A percentile compares a stretch with the other conserved stretches of the same genome.
These are phyloP conservation scores for Parathielavia hyrcaniae DNA, from an alignment of 495 filamentous ascomycete species.

Conservation along the genomic window DNA sequence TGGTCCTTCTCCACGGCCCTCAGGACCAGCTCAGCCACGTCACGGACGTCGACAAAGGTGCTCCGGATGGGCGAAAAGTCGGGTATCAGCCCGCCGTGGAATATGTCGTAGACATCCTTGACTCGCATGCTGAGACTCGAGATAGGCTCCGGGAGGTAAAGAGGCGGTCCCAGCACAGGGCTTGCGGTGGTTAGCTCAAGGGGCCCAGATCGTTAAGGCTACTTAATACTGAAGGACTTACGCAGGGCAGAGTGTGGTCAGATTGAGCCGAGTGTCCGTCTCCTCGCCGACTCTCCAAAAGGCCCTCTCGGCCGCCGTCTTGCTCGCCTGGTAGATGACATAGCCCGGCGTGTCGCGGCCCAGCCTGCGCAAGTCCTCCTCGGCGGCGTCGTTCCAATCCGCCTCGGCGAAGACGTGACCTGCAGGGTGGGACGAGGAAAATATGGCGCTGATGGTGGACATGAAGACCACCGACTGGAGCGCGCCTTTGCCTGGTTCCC, in stretches of 20 bases:
- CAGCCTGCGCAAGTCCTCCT: slow-evolving; percentile 19
- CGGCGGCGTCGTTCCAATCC: slow-evolving; percentile 35
- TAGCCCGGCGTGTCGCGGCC: slow-evolving; percentile 21
- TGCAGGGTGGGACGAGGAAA: slow-evolving; percentile 19
- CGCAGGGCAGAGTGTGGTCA: slow-evolving; percentile 23
- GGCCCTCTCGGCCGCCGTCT: slow-evolving; percentile 31
- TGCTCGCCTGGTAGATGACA: slow-evolving; percentile 35
- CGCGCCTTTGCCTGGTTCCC: slow-evolving; percentile 8
- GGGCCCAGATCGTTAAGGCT: no score
- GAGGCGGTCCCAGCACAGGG: slow-evolving; percentile 30
- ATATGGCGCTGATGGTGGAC: slow-evolving; percentile 37
- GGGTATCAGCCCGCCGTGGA: slow-evolving; percentile 25
- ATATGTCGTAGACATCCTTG: slow-evolving; percentile 26
- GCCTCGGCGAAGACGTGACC: slow-evolving; percentile 28
- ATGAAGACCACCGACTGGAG: slow-evolving; percentile 48
- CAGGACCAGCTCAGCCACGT: slow-evolving; percentile 34
- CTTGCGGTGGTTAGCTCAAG: neutral
- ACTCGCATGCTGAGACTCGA: slow-evolving; percentile 25
- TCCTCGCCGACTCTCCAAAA: slow-evolving; percentile 29
- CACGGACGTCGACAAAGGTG: slow-evolving; percentile 33
- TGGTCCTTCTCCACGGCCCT: slow-evolving; percentile 22
- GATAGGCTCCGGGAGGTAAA: slow-evolving; percentile 26
- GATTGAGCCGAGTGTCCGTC: slow-evolving; percentile 13
- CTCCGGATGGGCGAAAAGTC: slow-evolving; percentile 25
- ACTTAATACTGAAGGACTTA: slow-evolving; percentile 16